phyloP scores from a whole-genome alignment of 768 basidiomycete genomes.

The Hericium coralloides region DNA sequence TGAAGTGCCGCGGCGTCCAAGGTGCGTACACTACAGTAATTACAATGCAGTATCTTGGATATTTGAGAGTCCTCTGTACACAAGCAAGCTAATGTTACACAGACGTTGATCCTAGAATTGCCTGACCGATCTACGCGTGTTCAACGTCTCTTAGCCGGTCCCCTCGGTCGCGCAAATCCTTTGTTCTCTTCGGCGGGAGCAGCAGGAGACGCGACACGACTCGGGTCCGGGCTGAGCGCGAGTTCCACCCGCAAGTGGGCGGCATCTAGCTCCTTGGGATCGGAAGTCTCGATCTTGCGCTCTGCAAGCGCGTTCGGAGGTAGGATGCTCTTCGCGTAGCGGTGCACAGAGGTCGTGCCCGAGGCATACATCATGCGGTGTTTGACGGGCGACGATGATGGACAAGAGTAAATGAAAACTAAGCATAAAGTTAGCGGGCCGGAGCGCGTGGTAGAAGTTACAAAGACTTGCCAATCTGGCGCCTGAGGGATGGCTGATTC shows the following conservation, averaged over 20 bases:
- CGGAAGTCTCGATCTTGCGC: constrained; percentile 77
- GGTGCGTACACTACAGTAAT: not conserved
- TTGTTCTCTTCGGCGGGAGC: constrained; percentile 27
- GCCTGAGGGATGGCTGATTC: constrained; percentile 39
- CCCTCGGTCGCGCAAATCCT: constrained; percentile 62
- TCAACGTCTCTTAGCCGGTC: constrained; percentile 48
- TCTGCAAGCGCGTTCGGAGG: constrained; percentile 33
- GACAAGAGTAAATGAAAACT: constrained; percentile 94
- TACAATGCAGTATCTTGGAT: not conserved
- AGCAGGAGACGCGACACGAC: constrained; percentile 13
- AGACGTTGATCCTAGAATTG: not conserved
- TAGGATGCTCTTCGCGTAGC: constrained; percentile 44
- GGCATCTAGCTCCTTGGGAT: constrained; percentile 64
- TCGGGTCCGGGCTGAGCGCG: constrained; percentile 21
- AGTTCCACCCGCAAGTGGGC: constrained; percentile 53
- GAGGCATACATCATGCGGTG: constrained; percentile 87
- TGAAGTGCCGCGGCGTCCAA: not conserved
- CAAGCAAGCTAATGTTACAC: not conserved
- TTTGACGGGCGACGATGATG: constrained; percentile 70
- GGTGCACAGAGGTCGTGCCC: constrained; percentile 47
- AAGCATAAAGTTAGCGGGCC: not conserved
- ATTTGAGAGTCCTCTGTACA: not conserved
- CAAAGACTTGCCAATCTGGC: constrained; percentile 48
- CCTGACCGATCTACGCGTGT: constrained; percentile 11
- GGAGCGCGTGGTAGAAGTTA: not conserved